Conservation (phyloP, 202 grass and related monocot species). For the Schoenoplectus tabernaemontani region DNA sequence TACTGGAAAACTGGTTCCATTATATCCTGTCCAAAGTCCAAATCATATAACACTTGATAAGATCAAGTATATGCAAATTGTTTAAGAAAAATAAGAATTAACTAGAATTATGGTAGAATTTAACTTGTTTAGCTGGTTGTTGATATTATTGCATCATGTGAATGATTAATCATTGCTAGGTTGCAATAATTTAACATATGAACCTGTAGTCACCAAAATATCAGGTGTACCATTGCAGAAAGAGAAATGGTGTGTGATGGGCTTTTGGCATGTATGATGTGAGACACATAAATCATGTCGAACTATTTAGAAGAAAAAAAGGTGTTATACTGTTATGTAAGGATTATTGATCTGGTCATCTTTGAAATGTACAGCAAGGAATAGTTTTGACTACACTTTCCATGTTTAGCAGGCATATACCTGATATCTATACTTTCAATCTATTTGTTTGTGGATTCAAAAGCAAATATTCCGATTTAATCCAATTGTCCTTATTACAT, state of each 20-base stretch:
- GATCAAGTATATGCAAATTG: background rate
- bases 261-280: background rate
- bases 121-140: background rate
- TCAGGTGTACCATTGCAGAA: background rate
- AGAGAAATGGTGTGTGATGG: background rate
- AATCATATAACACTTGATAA: background rate
- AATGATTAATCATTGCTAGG: background rate
- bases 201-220: background rate
- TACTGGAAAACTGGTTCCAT: background rate
- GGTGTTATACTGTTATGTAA: background rate
- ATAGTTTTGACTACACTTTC: background rate
- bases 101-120: background rate
- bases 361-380: background rate
- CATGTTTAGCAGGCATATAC: background rate
- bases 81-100: background rate
- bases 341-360: background rate
- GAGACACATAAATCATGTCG: background rate
- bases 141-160: background rate
- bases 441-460: background rate
- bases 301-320: background rate
- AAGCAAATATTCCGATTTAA: background rate
- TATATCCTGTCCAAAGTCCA: background rate
- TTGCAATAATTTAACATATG: background rate
- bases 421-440: background rate
- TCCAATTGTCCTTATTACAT: constrained; percentile 8